Evolutionary conservation across 2,329 filamentous ascomycete species (phyloP).

Genomic region (Clonostachys byssicola): DNA sequence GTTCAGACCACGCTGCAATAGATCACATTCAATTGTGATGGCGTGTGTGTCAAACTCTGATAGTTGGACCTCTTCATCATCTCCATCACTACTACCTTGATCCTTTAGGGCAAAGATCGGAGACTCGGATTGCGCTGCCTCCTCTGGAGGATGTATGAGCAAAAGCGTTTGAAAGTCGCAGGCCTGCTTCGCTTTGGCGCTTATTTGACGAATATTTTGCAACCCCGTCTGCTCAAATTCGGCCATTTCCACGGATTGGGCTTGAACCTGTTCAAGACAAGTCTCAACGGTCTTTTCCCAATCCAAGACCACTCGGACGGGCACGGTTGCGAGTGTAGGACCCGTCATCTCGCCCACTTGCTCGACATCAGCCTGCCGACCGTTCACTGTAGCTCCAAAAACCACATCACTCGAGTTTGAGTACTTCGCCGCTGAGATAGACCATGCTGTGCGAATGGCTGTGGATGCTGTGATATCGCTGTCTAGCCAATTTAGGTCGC

Average conservation of each 20-base stretch:
- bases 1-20: neutral
- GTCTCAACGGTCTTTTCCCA: neutral
- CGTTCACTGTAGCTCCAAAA: slow-evolving; percentile 3
- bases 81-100: too few species aligned
- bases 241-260: slow-evolving; percentile 9
- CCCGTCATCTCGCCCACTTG: slow-evolving; percentile 2
- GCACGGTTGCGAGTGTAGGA: slow-evolving; percentile 5
- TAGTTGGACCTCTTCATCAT: too few species aligned
- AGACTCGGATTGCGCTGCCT: neutral
- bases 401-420: slow-evolving; percentile 3
- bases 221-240: slow-evolving; percentile 16
- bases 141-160: neutral
- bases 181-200: neutral
- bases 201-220: slow-evolving; percentile 2
- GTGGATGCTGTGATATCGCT: slow-evolving; percentile 8
- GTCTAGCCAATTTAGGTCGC: too few species aligned
- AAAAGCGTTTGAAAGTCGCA: neutral
- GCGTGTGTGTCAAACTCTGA: neutral
- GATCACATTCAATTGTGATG: neutral
- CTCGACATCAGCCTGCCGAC: slow-evolving; percentile 1
- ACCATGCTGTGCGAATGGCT: slow-evolving; percentile 19
- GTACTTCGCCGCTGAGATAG: slow-evolving; percentile 8
- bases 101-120: too few species aligned
- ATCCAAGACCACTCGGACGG: slow-evolving; percentile 1
- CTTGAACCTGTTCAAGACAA: slow-evolving; percentile 8